Evolutionary conservation across 2,329 filamentous ascomycete species (phyloP), one percentile per base, ranked within the genome.

Genomic region (Diaporthe vaccinii): DNA sequence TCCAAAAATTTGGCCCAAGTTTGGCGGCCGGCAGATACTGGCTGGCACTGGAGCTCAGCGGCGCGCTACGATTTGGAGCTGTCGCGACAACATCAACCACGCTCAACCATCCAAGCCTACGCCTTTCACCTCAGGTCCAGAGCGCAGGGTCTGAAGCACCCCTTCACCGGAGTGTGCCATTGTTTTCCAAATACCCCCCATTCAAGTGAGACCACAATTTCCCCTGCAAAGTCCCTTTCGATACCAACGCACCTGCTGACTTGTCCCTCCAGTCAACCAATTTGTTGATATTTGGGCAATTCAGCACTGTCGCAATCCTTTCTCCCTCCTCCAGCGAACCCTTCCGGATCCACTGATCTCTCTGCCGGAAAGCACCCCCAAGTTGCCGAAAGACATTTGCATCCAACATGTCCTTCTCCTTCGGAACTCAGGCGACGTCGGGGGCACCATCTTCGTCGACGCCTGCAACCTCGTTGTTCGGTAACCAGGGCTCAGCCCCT

Each of bases 381-480:
- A 70, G n/a, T 8, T 14, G 10, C 17, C 22, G 44, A 22, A 31
- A 8, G 22, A 39, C 15, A 36, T 74, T 70, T 25, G 75, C 75
- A 69, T 76, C 74, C 28, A 75, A 49, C 51, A 78, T 77, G 67
- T 53, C 78, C 20, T 79, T 80, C 74, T 72, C 70, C 62, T 84
- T 84, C 71, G 79, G 80, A 57, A 82, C 76, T 78, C 80, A 73
- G 76, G 79, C 75, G 78, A 79, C 82, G 81, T 83, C 69, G 80
- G 82, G 80, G 31, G 81, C 84, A 79, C 84, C 85, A 74, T 85
- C 84, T 77, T 72, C 83, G n/a, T 83, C 85, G 20, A 82, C 83
- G 55, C 82, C 85, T 14, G 81, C 85, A 28, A 84, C 87, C 67
- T 79, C 83, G 8, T 78, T 88, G 12, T 89, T 89, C 78, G 86